phyloP scores from a whole-genome alignment of 306 rosid genomes.

The Erythrophleum fordii region DNA sequence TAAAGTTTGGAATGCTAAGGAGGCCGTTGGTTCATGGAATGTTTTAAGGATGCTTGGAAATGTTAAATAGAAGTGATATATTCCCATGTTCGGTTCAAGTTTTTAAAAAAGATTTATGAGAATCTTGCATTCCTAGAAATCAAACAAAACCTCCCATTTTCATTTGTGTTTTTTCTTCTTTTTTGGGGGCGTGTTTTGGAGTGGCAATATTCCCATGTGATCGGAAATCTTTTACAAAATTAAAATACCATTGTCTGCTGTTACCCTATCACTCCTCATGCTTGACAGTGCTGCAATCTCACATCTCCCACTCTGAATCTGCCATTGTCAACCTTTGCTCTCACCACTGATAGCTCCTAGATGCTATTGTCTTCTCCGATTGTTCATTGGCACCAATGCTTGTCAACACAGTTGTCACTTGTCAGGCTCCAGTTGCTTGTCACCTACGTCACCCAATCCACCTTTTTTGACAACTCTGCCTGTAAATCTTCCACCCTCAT shows the following conservation, averaged over 20 bases:
- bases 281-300: background rate
- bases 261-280: background rate
- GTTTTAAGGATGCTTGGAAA: background rate
- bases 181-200: background rate
- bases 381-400: background rate
- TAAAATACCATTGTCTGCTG: background rate
- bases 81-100: background rate
- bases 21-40: background rate
- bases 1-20: background rate
- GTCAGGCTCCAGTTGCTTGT: background rate
- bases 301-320: background rate
- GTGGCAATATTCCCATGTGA: background rate
- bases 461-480: slow-evolving; percentile 63
- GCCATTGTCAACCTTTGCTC: background rate
- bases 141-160: background rate
- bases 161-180: background rate
- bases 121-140: background rate
- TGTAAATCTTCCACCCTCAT: slow-evolving; percentile 48
- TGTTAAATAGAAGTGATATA: background rate
- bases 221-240: background rate
- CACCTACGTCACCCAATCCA: slow-evolving; percentile 41
- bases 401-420: background rate
- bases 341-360: background rate
- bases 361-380: background rate
- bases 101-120: background rate